Evolutionary conservation across 345 rosid genomes (phyloP).

Genomic region (Populus euphratica): DNA sequence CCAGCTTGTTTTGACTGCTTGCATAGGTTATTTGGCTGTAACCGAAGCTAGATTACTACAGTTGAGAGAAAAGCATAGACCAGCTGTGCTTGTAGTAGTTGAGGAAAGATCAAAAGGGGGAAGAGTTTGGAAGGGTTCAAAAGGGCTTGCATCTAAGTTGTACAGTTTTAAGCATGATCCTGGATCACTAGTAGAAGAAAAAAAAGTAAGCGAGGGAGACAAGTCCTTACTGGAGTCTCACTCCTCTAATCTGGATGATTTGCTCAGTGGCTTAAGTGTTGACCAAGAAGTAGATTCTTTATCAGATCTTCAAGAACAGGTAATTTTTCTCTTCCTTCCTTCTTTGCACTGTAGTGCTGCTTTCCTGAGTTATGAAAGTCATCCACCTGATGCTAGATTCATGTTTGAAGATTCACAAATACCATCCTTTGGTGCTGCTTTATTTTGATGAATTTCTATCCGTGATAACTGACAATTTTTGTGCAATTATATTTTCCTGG

Average conservation of each 20-base stretch:
- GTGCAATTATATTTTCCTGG: background rate
- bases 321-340: conserved; percentile 22
- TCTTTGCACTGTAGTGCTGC: conserved; percentile 2
- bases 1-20: conserved; percentile 86
- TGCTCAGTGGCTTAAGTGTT: conserved; percentile 35
- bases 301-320: conserved; percentile 92
- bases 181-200: conserved; percentile 38
- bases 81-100: conserved; percentile 49
- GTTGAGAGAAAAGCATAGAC: conserved; percentile 73
- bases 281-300: conserved; percentile 50
- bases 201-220: conserved; percentile 33
- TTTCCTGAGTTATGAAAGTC: conserved; percentile 7
- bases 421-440: background rate
- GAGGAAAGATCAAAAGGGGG: conserved; percentile 66
- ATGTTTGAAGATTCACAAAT: background rate
- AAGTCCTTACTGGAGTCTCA: conserved; percentile 25
- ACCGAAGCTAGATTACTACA: conserved; percentile 69
- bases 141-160: conserved; percentile 75
- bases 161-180: conserved; percentile 78
- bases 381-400: background rate
- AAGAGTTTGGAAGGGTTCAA: conserved; percentile 69
- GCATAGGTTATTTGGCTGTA: conserved; percentile 76
- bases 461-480: background rate
- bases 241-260: conserved; percentile 39
- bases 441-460: conserved; percentile 1